Percentiles rank a stretch among this genome's conserved stretches.
These are phyloP conservation scores for Strobilomyces dryophilus DNA, from an alignment of 768 basidiomycete species.

Conservation along the genomic window DNA sequence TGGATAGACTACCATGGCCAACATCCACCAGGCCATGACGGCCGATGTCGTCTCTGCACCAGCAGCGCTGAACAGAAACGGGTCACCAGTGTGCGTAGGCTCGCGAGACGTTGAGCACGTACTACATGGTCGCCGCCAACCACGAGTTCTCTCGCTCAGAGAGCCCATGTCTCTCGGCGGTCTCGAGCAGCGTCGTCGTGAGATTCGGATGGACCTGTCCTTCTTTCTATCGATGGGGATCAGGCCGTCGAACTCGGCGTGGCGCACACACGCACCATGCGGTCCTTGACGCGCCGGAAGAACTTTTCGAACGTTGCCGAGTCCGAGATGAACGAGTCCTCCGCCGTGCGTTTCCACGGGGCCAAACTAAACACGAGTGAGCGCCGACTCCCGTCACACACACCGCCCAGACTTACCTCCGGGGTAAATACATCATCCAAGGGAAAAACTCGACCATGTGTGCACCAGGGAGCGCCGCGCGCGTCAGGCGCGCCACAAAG, in stretches of 20 bases:
- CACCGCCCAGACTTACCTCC: background rate
- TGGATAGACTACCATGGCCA: conserved; percentile 25
- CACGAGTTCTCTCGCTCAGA: conserved; percentile 14
- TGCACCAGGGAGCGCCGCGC: conserved; percentile 34
- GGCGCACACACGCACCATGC: background rate
- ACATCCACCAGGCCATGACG: conserved; percentile 17
- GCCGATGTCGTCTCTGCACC: conserved; percentile 2
- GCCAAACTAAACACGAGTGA: background rate
- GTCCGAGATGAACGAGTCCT: background rate
- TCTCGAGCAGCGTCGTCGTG: background rate
- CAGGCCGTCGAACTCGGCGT: background rate
- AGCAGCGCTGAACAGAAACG: background rate
- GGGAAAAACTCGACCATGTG: conserved; percentile 36
- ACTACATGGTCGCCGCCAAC: conserved; percentile 15
- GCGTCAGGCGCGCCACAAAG: conserved; percentile 27
- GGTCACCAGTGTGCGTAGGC: background rate
- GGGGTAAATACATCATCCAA: conserved; percentile 30
- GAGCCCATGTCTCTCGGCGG: conserved; percentile 1
- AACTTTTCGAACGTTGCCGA: background rate
- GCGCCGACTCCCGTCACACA: no score
- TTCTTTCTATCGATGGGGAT: background rate
- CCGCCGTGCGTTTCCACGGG: conserved; percentile 2
- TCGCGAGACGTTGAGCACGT: background rate
- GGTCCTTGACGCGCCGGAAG: conserved; percentile 1
- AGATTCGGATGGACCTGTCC: background rate